Percentiles rank a stretch among this genome's conserved stretches.
Evolutionary conservation across 2,329 filamentous ascomycete genomes (phyloP).

Genomic region (Aphanoascus verrucosus): DNA sequence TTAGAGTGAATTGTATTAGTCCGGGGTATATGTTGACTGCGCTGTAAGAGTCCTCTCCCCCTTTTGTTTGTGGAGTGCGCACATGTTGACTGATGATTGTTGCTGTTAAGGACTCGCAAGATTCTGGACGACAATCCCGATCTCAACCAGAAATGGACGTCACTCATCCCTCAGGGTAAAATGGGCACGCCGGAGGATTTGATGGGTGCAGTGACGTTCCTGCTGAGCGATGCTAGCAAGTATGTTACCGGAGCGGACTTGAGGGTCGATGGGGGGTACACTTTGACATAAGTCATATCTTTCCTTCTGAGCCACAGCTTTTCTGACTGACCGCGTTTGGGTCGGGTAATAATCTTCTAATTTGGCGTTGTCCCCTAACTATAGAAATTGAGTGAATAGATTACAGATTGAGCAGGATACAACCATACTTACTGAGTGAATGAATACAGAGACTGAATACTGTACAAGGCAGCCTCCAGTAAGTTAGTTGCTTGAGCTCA

Average conservation of each 20-base stretch:
- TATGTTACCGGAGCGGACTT: conserved; percentile 69
- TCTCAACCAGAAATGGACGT: conserved; percentile 80
- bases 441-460: too few relatives aligned
- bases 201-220: conserved; percentile 83
- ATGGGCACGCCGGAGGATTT: conserved; percentile 88
- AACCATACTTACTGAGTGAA: too few relatives aligned
- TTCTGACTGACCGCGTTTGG: neutral
- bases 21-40: conserved; percentile 96
- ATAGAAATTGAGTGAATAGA: too few relatives aligned
- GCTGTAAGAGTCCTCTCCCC: conserved; percentile 50
- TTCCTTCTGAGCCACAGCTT: neutral
- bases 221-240: conserved; percentile 65
- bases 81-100: neutral
- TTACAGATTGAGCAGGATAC: too few relatives aligned
- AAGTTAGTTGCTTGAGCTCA: too few relatives aligned
- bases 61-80: conserved; percentile 13
- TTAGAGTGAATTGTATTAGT: conserved; percentile 89
- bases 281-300: conserved; percentile 49
- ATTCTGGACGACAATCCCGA: conserved; percentile 90
- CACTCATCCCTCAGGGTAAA: conserved; percentile 81
- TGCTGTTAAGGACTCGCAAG: conserved; percentile 61
- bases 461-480: too few relatives aligned
- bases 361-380: too few relatives aligned
- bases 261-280: conserved; percentile 80
- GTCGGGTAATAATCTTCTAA: neutral